Conservation (phyloP, 495 filamentous ascomycete species). For the Penicillium canescens region DNA sequence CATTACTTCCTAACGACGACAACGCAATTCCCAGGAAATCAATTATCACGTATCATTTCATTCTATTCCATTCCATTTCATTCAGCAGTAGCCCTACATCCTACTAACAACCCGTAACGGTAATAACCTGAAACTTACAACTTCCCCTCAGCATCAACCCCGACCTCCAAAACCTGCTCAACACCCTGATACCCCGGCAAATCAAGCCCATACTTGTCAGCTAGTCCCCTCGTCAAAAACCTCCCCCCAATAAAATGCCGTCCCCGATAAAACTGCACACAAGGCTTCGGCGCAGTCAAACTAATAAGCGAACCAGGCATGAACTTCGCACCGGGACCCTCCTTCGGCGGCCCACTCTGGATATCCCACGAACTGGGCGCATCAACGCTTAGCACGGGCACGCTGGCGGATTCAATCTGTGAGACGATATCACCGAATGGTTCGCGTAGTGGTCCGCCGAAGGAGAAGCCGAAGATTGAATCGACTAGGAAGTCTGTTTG, state of each 20-base stretch:
- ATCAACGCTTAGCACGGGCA: constrained; percentile 86
- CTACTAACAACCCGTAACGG: background rate
- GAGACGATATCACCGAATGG: constrained; percentile 82
- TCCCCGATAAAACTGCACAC: constrained; percentile 79
- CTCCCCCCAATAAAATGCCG: constrained; percentile 89
- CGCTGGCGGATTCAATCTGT: constrained; percentile 65
- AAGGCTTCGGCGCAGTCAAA: constrained; percentile 92
- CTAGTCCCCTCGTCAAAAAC: constrained; percentile 77
- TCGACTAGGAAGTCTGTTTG: constrained; percentile 81
- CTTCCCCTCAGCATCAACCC: constrained; percentile 54
- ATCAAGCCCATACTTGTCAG: constrained; percentile 84
- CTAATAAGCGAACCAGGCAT: constrained; percentile 78
- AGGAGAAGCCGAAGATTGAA: constrained; percentile 96
- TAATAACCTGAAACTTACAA: constrained; percentile 35
- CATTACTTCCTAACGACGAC: constrained; percentile 23
- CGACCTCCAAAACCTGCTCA: constrained; percentile 86
- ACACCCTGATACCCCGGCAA: constrained; percentile 81
- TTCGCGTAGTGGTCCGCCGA: constrained; percentile 86
- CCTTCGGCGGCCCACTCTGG: constrained; percentile 74
- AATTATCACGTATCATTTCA: background rate
- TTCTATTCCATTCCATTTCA: background rate
- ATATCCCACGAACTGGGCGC: constrained; percentile 95
- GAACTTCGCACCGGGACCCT: constrained; percentile 78
- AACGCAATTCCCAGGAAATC: constrained; percentile 13
- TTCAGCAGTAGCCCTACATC: background rate